phyloP scores from a whole-genome alignment of 2,329 filamentous ascomycete genomes.

The Chrysoporthe cubensis region DNA sequence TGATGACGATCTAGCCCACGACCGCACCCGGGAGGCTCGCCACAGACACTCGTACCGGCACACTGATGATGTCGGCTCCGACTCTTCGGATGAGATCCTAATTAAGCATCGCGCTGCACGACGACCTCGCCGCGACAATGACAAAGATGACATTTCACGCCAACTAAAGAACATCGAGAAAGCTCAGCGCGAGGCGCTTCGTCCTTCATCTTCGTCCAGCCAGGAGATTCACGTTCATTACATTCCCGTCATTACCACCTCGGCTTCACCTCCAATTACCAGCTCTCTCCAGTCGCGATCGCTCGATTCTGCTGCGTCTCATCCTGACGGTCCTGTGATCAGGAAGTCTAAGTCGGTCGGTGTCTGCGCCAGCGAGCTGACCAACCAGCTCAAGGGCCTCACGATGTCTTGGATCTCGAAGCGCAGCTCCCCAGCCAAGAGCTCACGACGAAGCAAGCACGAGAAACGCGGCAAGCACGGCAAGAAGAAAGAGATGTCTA shows the following conservation, averaged over 20 bases:
- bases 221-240: constrained; percentile 26
- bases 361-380: constrained; percentile 6
- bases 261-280: constrained; percentile 15
- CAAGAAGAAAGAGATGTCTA: constrained; percentile 19
- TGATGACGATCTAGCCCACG: background rate
- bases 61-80: constrained; percentile 13
- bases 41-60: constrained; percentile 11
- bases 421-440: constrained; percentile 14
- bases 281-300: constrained; percentile 7
- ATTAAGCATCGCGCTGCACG: constrained; percentile 7
- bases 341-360: constrained; percentile 11
- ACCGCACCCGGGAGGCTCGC: background rate
- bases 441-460: constrained; percentile 22
- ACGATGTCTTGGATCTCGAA: constrained; percentile 13
- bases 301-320: background rate
- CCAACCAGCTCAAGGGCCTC: constrained; percentile 15
- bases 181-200: constrained; percentile 19
- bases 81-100: constrained; percentile 18
- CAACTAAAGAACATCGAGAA: constrained; percentile 18
- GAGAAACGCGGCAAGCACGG: constrained; percentile 26
- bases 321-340: constrained; percentile 5
- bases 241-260: constrained; percentile 20
- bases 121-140: background rate
- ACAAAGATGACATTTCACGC: constrained; percentile 9
- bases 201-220: constrained; percentile 19